Evolutionary conservation across 164 flowering plant species (phyloP).

Genomic region (Brasenia schreberi): DNA sequence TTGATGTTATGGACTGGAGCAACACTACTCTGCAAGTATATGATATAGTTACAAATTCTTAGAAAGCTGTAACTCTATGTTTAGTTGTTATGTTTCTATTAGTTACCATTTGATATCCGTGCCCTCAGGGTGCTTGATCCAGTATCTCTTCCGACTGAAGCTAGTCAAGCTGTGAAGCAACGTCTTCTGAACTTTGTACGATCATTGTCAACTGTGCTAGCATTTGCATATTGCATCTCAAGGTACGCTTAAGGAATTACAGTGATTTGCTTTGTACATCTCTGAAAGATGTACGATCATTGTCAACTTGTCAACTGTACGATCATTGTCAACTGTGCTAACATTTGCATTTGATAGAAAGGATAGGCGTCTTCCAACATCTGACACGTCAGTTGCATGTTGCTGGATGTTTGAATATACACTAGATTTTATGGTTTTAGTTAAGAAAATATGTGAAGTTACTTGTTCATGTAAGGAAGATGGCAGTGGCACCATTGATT

Average conservation of each 20-base stretch:
- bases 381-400: too few relatives aligned
- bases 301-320: too few relatives aligned
- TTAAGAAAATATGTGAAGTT: too few relatives aligned
- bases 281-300: too few relatives aligned
- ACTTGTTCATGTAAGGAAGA: too few relatives aligned
- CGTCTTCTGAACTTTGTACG: slow-evolving; percentile 69
- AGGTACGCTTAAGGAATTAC: slow-evolving; percentile 26
- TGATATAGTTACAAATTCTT: background rate
- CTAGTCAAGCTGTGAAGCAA: slow-evolving; percentile 70
- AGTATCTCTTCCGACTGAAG: slow-evolving; percentile 62
- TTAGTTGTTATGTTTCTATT: background rate
- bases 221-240: slow-evolving; percentile 80
- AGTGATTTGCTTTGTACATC: too few relatives aligned
- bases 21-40: slow-evolving; percentile 73
- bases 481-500: too few relatives aligned
- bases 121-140: slow-evolving; percentile 75
- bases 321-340: slow-evolving; percentile 84
- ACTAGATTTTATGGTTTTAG: too few relatives aligned
- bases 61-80: background rate
- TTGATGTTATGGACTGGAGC: slow-evolving; percentile 83
- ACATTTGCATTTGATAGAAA: slow-evolving; percentile 39
- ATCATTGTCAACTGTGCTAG: slow-evolving; percentile 83
- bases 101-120: slow-evolving; percentile 1
- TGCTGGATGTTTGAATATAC: too few relatives aligned
- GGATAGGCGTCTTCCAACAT: too few relatives aligned